These are phyloP conservation scores for Pugionium dolabratum DNA, from an alignment of 345 rosid species.

Conservation along the genomic window DNA sequence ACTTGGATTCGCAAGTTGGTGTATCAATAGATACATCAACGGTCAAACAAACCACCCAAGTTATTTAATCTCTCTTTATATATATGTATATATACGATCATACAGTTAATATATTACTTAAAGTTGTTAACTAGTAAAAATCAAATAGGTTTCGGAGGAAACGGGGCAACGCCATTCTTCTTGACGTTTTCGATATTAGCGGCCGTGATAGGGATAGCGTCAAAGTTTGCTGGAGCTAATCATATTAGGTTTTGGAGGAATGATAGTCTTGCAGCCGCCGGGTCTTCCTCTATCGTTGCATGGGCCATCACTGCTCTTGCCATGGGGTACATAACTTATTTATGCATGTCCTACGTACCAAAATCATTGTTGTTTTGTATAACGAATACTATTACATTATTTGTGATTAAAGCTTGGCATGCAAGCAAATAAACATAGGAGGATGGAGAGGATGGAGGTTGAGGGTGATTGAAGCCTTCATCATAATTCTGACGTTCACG, in stretches of 20 bases:
- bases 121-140: background rate
- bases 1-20: conserved; percentile 87
- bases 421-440: conserved; percentile 82
- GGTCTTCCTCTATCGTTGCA: conserved; percentile 60
- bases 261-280: conserved; percentile 83
- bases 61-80: conserved; percentile 10
- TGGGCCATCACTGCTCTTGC: conserved; percentile 87
- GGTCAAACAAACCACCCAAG: conserved; percentile 85
- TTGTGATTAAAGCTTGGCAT: conserved; percentile 58
- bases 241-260: conserved; percentile 82
- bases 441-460: conserved; percentile 90
- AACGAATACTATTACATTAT: background rate
- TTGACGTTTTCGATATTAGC: conserved; percentile 63
- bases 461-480: conserved; percentile 65
- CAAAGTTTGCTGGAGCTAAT: conserved; percentile 69
- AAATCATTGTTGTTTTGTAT: too few relatives aligned
- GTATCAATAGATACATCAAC: conserved; percentile 66
- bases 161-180: conserved; percentile 85
- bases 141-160: conserved; percentile 72
- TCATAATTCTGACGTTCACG: conserved; percentile 68
- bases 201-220: conserved; percentile 61
- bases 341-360: too few relatives aligned
- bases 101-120: background rate
- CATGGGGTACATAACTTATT: conserved; percentile 51
- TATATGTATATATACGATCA: background rate